A percentile compares a stretch with the other conserved stretches of the same genome.
phyloP scores from a whole-genome alignment of 352 stramenopile genomes.

The Elongisporangium anandrum region DNA sequence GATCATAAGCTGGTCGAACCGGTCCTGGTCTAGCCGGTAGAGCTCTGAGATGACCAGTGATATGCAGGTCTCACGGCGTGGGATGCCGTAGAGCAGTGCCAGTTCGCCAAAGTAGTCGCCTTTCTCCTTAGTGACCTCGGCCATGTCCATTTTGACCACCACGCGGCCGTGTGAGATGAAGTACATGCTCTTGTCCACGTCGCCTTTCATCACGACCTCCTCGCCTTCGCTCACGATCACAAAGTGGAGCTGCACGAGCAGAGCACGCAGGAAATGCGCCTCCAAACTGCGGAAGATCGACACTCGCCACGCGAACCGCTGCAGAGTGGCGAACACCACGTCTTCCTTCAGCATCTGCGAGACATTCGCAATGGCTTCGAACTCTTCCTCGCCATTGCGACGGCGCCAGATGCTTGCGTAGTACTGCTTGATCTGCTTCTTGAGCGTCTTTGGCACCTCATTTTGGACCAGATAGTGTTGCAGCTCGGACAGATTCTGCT shows the following conservation, averaged over 20 bases:
- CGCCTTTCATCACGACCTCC: conserved; percentile 61
- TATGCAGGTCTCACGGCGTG: conserved; percentile 59
- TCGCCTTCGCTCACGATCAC: conserved; percentile 62
- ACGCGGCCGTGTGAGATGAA: conserved; percentile 65
- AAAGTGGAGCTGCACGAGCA: conserved; percentile 54
- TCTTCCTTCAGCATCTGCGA: conserved; percentile 55
- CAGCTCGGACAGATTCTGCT: conserved; percentile 58
- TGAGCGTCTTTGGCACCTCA: conserved; percentile 55
- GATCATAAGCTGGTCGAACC: conserved; percentile 54
- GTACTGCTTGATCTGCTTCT: conserved; percentile 70
- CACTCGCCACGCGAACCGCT: conserved; percentile 47
- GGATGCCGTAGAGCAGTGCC: conserved; percentile 53
- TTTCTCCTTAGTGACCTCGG: conserved; percentile 40
- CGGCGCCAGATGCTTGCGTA: conserved; percentile 60
- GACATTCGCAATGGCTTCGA: conserved; percentile 35
- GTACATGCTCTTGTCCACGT: conserved; percentile 79
- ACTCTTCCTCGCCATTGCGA: conserved; percentile 48
- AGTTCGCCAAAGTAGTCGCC: conserved; percentile 64
- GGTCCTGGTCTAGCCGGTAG: conserved; percentile 58
- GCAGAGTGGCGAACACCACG: conserved; percentile 49
- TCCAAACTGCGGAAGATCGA: conserved; percentile 45
- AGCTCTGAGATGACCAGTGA: conserved; percentile 50
- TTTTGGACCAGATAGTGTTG: conserved; percentile 73
- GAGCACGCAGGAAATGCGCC: conserved; percentile 48
- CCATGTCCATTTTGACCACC: conserved; percentile 46